Base-by-base conservation (phyloP, 225 moss, liverwort and hornwort genomes). In the Sphagnum contortum region DNA sequence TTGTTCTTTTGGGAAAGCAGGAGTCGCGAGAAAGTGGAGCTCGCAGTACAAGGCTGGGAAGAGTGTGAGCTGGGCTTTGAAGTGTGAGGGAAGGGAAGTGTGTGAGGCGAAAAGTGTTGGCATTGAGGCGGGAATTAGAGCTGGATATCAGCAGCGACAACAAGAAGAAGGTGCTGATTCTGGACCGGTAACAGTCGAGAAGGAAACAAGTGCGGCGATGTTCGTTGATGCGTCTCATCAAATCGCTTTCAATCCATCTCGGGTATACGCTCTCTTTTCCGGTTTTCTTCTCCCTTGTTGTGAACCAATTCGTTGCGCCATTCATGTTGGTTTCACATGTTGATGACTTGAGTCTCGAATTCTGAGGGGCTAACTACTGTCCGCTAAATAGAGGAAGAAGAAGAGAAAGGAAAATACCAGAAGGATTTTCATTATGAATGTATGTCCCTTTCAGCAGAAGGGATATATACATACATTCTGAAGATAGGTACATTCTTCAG, bases 151-250 rank as follows among this genome's bases (percentile, higher is more conserved):
- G 29, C 29, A 29, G 29, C 29, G 29, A 29, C 29, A 29, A 29
- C 29, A 29, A 29, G 29, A 29, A 29, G 29, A 29, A 29, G 29
- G 29, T 29, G 29, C 29, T 29, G 29, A 29, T 29, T 29, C 29
- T 29, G 29, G 29, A 29, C 29, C 29, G 52, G 52, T 9, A 52
- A 52, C 52, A 52, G 52, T 9, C 48, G 4, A 11, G 48, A 10
- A 75, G 60, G 63, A 62, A 71, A 73, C 76, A 29, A 29, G 29
- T 29, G 29, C 29, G 29, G 1, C 51, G 63, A 87, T 87, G 86
- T 87, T 87, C 49, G 77, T 10, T 57, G 86, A 87, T 47, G 73
- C 72, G 9, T 82, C 86, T 3, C 80, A 87, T 68, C 66, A 80
- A 49, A 69, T 87, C 49, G 67, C 50, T 52, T 63, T 67, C 57